These are phyloP conservation scores for Ophiostoma triangulosporum DNA, from an alignment of 2,329 filamentous ascomycete species.

Conservation along the genomic window DNA sequence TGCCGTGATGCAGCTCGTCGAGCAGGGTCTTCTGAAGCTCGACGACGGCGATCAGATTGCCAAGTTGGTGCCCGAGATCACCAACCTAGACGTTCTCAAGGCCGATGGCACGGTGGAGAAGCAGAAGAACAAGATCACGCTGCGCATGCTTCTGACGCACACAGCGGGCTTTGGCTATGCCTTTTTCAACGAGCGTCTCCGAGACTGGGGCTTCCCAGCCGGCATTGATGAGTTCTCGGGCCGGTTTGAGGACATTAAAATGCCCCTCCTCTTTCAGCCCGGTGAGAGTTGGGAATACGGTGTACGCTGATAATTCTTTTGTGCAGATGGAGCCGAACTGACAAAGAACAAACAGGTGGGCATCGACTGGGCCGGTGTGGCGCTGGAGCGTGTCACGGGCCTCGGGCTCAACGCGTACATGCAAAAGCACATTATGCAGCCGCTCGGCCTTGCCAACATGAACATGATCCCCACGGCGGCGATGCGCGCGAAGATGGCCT, in stretches of 20 bases:
- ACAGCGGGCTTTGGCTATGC: constrained; percentile 44
- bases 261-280: constrained; percentile 30
- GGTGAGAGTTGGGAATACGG: constrained; percentile 38
- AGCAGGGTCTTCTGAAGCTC: constrained; percentile 32
- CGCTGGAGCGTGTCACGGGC: constrained; percentile 28
- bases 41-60: constrained; percentile 35
- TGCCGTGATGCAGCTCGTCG: constrained; percentile 44
- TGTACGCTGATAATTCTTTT: constrained; percentile 30
- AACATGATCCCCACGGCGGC: constrained; percentile 33
- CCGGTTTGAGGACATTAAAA: constrained; percentile 27
- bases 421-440: constrained; percentile 28
- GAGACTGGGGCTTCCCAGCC: constrained; percentile 32
- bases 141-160: constrained; percentile 43
- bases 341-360: too few relatives aligned
- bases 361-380: constrained; percentile 35
- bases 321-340: too few relatives aligned
- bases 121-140: constrained; percentile 36
- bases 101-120: constrained; percentile 24
- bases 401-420: constrained; percentile 30
- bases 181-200: constrained; percentile 36
- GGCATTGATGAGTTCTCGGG: constrained; percentile 46
- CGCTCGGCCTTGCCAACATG: constrained; percentile 32
- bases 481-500: constrained; percentile 38
- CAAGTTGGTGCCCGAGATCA: constrained; percentile 35
- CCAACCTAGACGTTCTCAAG: constrained; percentile 29